Evolutionary conservation across 768 basidiomycete species (phyloP), one percentile per base, ranked within the genome.

Genomic region (Podaxis pistillaris): DNA sequence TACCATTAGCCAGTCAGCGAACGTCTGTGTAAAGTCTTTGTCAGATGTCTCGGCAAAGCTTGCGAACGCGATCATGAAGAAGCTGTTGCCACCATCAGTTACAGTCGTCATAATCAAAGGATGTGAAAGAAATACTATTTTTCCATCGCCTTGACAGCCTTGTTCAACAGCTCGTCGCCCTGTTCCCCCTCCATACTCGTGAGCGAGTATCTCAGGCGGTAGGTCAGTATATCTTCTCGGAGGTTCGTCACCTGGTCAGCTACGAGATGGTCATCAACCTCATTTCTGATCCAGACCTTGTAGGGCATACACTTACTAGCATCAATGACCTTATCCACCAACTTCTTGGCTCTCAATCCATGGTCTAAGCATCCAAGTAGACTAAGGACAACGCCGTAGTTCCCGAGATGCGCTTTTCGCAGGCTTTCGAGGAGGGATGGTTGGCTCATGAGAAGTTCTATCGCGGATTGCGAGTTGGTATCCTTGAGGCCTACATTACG

Each of bases 21-120:
- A 98, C 11, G 82, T 86, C 65, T 87, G 84, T 46, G 77, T 73
- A 70, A 90, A 85, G 36, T 68, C 61, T 58, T 81, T 74, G 66
- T 84, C 78, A 12, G 87, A 82, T 28, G 82, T 80, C 57, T 89
- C 84, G 4, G 96, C 87, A 68, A 91, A 99, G 64, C 88, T 92
- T 2, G 95, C 91, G 69, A 98, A 99, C 0, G 90, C 91, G 63
- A 98, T 91, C 67, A 95, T 86, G 76, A 98, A 98, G 78, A 96
- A 97, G 73, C 92, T 94, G 61, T 7, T 11, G 33, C 33, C n/a
- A 26, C 56, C 26, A 47, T 37, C 17, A 52, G n/a, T 50, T 58
- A 19, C 56, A 28, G 19, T 33, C 11, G 56, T 26, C 33, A 50
- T 50, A 59, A 33, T 47, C 7, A 6, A 30, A 40, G 19, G 66